Evolutionary conservation across 495 filamentous ascomycete genomes (phyloP).

Genomic region (Talaromyces proteolyticus): DNA sequence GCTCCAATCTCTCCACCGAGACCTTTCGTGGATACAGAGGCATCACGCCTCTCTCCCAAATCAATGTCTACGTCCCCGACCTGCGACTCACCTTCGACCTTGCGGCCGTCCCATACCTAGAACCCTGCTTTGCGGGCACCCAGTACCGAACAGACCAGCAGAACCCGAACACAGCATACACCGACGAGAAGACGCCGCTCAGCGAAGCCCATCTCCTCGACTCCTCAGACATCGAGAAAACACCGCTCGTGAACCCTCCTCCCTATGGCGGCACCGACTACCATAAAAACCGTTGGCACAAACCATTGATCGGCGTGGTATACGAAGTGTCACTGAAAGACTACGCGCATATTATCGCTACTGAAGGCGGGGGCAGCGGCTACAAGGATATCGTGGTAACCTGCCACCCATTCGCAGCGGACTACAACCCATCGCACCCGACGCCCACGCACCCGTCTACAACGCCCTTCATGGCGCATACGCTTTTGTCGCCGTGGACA

Average conservation of each 20-base stretch:
- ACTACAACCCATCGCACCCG: conserved; percentile 25
- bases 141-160: conserved; percentile 40
- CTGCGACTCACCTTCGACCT: conserved; percentile 80
- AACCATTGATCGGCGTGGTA: conserved; percentile 83
- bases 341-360: conserved; percentile 80
- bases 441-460: conserved; percentile 34
- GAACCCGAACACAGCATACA: conserved; percentile 13
- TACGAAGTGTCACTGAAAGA: conserved; percentile 84
- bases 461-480: conserved; percentile 49
- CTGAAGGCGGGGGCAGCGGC: conserved; percentile 76
- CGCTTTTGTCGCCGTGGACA: conserved; percentile 46
- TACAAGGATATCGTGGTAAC: conserved; percentile 80
- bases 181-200: conserved; percentile 7
- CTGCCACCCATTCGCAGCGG: conserved; percentile 59
- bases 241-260: conserved; percentile 18
- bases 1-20: conserved; percentile 74
- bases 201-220: conserved; percentile 10
- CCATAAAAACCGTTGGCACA: conserved; percentile 56
- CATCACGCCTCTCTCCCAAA: conserved; percentile 69
- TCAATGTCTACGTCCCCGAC: conserved; percentile 74
- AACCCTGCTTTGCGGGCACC: conserved; percentile 91
- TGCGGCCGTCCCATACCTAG: conserved; percentile 75
- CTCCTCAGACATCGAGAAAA: conserved; percentile 19
- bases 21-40: conserved; percentile 71
- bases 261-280: conserved; percentile 18